These are phyloP conservation scores for Aegilops speltoides DNA, from an alignment of 176 grass and related monocot species.

Conservation along the genomic window DNA sequence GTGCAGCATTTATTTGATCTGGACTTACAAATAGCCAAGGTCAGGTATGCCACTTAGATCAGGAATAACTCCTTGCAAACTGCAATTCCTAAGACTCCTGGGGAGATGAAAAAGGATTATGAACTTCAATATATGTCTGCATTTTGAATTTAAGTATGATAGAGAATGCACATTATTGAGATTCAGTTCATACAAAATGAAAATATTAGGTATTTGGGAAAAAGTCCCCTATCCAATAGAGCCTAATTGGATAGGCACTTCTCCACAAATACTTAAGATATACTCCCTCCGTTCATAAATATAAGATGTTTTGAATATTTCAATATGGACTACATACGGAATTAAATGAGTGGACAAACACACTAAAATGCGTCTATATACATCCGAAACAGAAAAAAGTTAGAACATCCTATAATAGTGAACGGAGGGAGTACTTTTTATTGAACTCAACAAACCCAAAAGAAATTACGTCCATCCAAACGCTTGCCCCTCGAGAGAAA, in stretches of 20 bases:
- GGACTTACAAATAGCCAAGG: slow-evolving; percentile 81
- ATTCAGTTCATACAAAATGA: too few species aligned
- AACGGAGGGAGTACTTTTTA: neutral
- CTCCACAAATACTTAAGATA: neutral
- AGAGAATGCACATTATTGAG: neutral
- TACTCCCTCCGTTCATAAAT: neutral
- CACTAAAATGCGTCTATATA: too few species aligned
- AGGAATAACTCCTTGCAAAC: slow-evolving; percentile 78
- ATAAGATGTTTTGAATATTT: too few species aligned
- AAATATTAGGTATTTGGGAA: too few species aligned
- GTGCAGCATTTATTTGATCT: neutral
- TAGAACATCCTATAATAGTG: too few species aligned
- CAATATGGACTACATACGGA: too few species aligned
- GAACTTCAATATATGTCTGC: slow-evolving; percentile 1
- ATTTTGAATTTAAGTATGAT: slow-evolving; percentile 29
- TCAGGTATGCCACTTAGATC: slow-evolving; percentile 64
- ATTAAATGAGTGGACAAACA: too few species aligned
- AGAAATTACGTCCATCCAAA: neutral
- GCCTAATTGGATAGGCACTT: neutral
- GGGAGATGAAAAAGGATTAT: slow-evolving; percentile 25
- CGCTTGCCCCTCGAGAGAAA: neutral
- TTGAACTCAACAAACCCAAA: neutral
- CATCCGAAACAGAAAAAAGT: too few species aligned
- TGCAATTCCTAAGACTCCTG: slow-evolving; percentile 98
- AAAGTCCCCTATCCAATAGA: too few species aligned